Base-by-base conservation (phyloP, 495 filamentous ascomycete genomes). In the Aspergillus panamensis region DNA sequence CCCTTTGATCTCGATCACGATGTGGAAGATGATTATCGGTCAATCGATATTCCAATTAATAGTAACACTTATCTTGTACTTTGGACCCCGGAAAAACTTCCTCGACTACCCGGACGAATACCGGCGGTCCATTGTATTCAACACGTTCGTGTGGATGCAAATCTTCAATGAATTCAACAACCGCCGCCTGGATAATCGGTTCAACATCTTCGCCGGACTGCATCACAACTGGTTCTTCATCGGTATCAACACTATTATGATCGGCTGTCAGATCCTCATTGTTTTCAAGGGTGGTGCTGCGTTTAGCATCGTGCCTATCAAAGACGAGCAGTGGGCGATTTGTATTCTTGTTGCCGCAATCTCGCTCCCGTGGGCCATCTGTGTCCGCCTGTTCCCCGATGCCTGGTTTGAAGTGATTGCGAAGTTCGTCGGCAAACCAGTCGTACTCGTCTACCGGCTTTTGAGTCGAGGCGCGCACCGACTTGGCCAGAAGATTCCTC, bases 11-110 rank as follows among this genome's bases (percentile, higher is more conserved):
- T 85, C 87, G 4, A 75, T 83, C 16, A 89, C 84, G 42, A 92
- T 92, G 89, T 92, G 89, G 89, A 91, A 92, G 74, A 91, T 92
- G 89, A 91, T 92, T 48, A 75, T 90, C 42, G 88, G 87, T 32
- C 87, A 92, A 63, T 82, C 89, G 1, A 73, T 90, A 40, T 91
- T 86, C 67, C 87, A 92, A 66, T 76, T 92, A 12, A 71, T 72
- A 14, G 80, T 89, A 45, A 91, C 87, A 0, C 82, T 91, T 57
- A 63, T 87, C 30, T 74, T 91, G 16, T 84, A 88, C 71, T 92
- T 87, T 62, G 86, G 77, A 13, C 79, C 44, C 3, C 32, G 80
- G 7, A 56, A 66, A 14, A 45, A 69, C 0, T 84, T 91, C 48
- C 76, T 88, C 14, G 65, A 79, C 25, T 55, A 63, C 21, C 61